phyloP scores from a whole-genome alignment of 352 stramenopile genomes.

The Globisporangium apiculatum region DNA sequence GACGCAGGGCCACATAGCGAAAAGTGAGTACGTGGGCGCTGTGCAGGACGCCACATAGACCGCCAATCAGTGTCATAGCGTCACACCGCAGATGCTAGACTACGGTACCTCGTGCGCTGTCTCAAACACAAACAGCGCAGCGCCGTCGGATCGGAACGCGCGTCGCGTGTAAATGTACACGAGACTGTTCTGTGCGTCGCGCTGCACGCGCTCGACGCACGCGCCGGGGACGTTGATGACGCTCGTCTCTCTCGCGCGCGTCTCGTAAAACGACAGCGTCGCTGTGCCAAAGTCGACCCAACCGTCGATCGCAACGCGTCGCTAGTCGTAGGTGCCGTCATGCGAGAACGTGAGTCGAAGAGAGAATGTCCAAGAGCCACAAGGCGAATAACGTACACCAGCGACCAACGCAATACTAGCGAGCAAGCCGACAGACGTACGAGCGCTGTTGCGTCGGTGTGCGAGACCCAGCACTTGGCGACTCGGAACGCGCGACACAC shows the following conservation, averaged over 20 bases:
- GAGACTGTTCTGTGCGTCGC: conserved; percentile 19
- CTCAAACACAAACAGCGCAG: conserved; percentile 13
- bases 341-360: too few relatives aligned
- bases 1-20: too few relatives aligned
- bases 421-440: conserved; percentile 10
- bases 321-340: conserved; percentile 11
- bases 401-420: background rate
- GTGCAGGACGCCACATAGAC: background rate
- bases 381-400: background rate
- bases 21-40: too few relatives aligned
- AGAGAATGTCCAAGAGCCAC: too few relatives aligned
- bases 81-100: too few relatives aligned
- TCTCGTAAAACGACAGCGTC: conserved; percentile 46
- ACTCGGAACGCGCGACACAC: conserved; percentile 20
- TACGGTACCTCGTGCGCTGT: conserved; percentile 2
- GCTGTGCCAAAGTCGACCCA: conserved; percentile 47
- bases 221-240: conserved; percentile 50
- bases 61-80: background rate
- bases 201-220: conserved; percentile 33
- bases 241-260: conserved; percentile 24
- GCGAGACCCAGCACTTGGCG: conserved; percentile 25
- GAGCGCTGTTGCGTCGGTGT: conserved; percentile 12
- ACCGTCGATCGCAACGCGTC: conserved; percentile 31
- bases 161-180: conserved; percentile 17
- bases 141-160: conserved; percentile 4